Base-by-base conservation (phyloP, 768 basidiomycete genomes). In the Leccinum disarticulatum region DNA sequence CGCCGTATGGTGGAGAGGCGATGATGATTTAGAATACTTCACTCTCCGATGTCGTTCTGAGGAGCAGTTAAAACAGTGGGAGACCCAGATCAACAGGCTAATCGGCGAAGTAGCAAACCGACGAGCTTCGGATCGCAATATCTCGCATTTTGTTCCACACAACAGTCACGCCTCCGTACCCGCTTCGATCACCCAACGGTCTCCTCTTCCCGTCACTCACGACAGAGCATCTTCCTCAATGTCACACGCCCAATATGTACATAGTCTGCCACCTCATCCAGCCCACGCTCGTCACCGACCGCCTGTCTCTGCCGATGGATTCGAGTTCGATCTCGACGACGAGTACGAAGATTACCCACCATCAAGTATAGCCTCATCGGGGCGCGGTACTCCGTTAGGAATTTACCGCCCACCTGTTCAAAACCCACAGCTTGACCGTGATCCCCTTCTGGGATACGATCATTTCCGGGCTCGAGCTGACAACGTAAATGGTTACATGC, bases 51-150 rank as follows among this genome's bases (percentile, higher is more conserved):
- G 96, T 73, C 85, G 91, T 49, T 87, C 87, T 11, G 93, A 98
- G 69, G 97, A 98, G 66, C 92, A 94, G 66, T 84, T 97, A 72
- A 83, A 84, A 50, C 90, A 93, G 68, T 99, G 97, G 97, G 92
- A 97, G 70, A 80, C 85, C 15, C 85, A 88, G 60, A 90, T 98
- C 65, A 94, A 88, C 71, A 88, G 91, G 48, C 81, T 98, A 35
- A 94, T 98, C 70, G 84, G 84, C 65, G 87, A 87, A 67, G 82
- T 87, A 51, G 85, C 86, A n/a, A 81, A 78, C 60, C 82, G 91
- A 53, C 81, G 90, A 62, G 85, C 81, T 6, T 84, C 84, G 1
- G 90, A 91, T 60, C 83, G 88, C 36, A 81, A 79, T 58, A 72
- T 84, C 55, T 79, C 86, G 50, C 81, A 83, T 46, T 79, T 87